Percentiles rank a stretch among this genome's conserved stretches.
Evolutionary conservation across 2,329 filamentous ascomycete species (phyloP).

Genomic region (Diaporthe caulivora): DNA sequence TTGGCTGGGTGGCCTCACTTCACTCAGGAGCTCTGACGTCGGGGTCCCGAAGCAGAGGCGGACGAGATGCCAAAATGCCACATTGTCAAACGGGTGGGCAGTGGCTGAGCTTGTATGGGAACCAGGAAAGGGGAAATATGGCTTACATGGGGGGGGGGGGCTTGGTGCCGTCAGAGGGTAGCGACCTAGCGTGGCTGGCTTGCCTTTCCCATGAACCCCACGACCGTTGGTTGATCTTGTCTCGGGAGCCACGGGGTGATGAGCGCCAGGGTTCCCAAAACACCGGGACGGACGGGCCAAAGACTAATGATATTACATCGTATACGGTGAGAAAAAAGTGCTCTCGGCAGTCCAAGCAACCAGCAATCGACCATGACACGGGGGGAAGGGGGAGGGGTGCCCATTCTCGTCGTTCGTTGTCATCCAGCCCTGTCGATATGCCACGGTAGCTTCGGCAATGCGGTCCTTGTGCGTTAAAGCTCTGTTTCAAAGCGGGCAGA

Average conservation of each 20-base stretch:
- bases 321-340: slow-evolving; percentile 3
- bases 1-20: slow-evolving; percentile 26
- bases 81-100: slow-evolving; percentile 13
- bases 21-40: slow-evolving; percentile 20
- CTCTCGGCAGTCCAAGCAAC: background rate
- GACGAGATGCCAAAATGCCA: background rate
- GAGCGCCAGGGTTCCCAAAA: slow-evolving; percentile 27
- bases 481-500: background rate
- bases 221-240: slow-evolving; percentile 25
- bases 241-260: slow-evolving; percentile 30
- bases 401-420: background rate
- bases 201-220: background rate
- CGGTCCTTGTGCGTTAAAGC: slow-evolving; percentile 5
- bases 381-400: background rate
- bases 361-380: background rate
- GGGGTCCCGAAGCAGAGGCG: background rate
- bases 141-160: background rate
- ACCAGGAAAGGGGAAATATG: background rate
- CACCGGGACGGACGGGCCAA: background rate
- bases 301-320: background rate
- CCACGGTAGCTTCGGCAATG: slow-evolving; percentile 17
- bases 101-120: slow-evolving; percentile 25
- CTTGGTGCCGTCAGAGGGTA: background rate
- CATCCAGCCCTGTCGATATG: background rate
- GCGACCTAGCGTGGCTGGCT: slow-evolving; percentile 20